A percentile compares a stretch with the other conserved stretches of the same genome.
These are phyloP conservation scores for Geranium incanum DNA, from an alignment of 441 rosid species.

Conservation along the genomic window DNA sequence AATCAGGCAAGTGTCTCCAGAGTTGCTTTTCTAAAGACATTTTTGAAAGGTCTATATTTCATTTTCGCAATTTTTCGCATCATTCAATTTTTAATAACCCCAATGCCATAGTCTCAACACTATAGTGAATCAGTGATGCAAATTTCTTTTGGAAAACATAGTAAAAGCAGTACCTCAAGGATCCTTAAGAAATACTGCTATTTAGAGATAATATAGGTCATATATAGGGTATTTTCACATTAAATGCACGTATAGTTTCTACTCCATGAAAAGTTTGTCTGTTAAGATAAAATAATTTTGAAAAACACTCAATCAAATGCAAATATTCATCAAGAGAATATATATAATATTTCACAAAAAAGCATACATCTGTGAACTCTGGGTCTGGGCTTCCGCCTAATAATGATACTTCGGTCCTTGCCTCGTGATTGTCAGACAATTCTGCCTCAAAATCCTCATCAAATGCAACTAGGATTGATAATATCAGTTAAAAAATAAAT, in stretches of 20 bases:
- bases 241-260: slow-evolving; percentile 1
- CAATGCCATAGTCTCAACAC: background rate
- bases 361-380: slow-evolving; percentile 81
- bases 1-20: background rate
- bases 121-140: background rate
- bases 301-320: background rate
- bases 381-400: slow-evolving; percentile 61
- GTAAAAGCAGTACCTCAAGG: background rate
- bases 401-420: slow-evolving; percentile 71
- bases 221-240: background rate
- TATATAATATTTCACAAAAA: background rate
- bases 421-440: slow-evolving; percentile 69
- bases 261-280: background rate
- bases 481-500: slow-evolving; percentile 12
- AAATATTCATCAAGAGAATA: slow-evolving; percentile 7
- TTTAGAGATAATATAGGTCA: slow-evolving; percentile 3
- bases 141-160: slow-evolving; percentile 2
- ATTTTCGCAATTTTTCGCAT: background rate
- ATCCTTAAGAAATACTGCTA: background rate
- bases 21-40: background rate
- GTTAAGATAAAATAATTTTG: background rate
- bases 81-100: background rate
- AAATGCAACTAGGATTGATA: slow-evolving; percentile 63
- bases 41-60: background rate
- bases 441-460: slow-evolving; percentile 99